A percentile compares a stretch with the other conserved stretches of the same genome.
phyloP scores from a whole-genome alignment of 1,284 basidiomycete genomes.

The Ustilago sp. region DNA sequence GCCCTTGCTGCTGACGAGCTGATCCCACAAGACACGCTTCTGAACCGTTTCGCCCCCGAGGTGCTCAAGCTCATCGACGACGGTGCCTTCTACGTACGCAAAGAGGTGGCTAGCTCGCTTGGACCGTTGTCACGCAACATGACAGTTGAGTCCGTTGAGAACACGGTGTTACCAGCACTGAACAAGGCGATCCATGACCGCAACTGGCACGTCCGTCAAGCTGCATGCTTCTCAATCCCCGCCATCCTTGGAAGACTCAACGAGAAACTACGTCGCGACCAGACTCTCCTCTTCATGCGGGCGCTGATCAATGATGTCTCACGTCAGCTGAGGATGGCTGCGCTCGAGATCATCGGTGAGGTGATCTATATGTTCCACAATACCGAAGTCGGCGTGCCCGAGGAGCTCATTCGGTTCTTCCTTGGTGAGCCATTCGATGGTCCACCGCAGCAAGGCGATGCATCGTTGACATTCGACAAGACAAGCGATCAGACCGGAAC shows the following conservation, averaged over 20 bases:
- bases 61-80: slow-evolving; percentile 83
- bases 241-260: slow-evolving; percentile 39
- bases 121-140: slow-evolving; percentile 88
- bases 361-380: slow-evolving; percentile 85
- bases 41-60: slow-evolving; percentile 81
- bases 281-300: slow-evolving; percentile 59
- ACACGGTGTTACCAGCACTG: slow-evolving; percentile 77
- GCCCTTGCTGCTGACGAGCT: slow-evolving; percentile 74
- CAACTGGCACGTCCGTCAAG: slow-evolving; percentile 87
- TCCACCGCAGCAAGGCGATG: slow-evolving; percentile 47
- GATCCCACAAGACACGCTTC: slow-evolving; percentile 74
- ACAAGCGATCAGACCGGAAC: slow-evolving; percentile 45
- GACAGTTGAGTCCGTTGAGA: slow-evolving; percentile 77
- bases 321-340: slow-evolving; percentile 80
- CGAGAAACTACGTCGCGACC: slow-evolving; percentile 42
- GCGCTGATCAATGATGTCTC: slow-evolving; percentile 78
- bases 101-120: slow-evolving; percentile 89
- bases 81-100: slow-evolving; percentile 83
- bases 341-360: slow-evolving; percentile 90
- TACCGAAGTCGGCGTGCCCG: slow-evolving; percentile 74
- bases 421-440: slow-evolving; percentile 73
- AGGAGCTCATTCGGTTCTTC: slow-evolving; percentile 83
- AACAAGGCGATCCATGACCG: slow-evolving; percentile 79
- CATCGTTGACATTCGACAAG: slow-evolving; percentile 49
- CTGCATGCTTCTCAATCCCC: slow-evolving; percentile 86